Conservation (phyloP, 148 eudicot genomes). For the Fagopyrum homotropicum region DNA sequence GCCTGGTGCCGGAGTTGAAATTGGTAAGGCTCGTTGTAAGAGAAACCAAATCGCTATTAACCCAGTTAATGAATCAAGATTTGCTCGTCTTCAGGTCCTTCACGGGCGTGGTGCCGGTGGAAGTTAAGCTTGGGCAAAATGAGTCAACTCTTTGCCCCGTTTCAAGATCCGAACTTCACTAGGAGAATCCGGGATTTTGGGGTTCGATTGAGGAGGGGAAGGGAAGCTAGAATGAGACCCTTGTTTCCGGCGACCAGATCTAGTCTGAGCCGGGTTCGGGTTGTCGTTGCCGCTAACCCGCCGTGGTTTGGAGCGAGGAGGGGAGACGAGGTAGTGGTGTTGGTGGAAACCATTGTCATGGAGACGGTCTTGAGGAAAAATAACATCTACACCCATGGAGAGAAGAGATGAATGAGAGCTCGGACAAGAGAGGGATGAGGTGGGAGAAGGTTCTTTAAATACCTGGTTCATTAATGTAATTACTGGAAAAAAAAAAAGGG, state of each 20-base stretch:
- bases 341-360: conserved; percentile 4
- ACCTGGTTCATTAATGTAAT: too few species aligned
- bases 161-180: conserved; percentile 28
- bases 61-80: neutral
- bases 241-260: conserved; percentile 17
- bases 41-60: neutral
- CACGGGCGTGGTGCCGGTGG: neutral
- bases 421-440: too few species aligned
- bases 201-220: conserved; percentile 5
- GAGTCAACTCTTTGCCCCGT: conserved; percentile 25
- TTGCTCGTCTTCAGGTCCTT: conserved; percentile 8
- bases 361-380: conserved; percentile 21
- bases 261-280: neutral
- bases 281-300: neutral
- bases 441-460: too few species aligned
- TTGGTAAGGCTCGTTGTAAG: neutral
- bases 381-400: conserved; percentile 19
- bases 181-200: conserved; percentile 11
- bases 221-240: conserved; percentile 12
- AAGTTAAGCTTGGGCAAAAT: neutral
- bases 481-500: neutral
- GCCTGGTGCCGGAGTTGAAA: conserved; percentile 7
- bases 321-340: neutral
- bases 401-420: neutral
- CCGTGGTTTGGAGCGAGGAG: conserved; percentile 6